Evolutionary conservation across 2,329 filamentous ascomycete species (phyloP).

Genomic region (Colletotrichum tamarilloi): DNA sequence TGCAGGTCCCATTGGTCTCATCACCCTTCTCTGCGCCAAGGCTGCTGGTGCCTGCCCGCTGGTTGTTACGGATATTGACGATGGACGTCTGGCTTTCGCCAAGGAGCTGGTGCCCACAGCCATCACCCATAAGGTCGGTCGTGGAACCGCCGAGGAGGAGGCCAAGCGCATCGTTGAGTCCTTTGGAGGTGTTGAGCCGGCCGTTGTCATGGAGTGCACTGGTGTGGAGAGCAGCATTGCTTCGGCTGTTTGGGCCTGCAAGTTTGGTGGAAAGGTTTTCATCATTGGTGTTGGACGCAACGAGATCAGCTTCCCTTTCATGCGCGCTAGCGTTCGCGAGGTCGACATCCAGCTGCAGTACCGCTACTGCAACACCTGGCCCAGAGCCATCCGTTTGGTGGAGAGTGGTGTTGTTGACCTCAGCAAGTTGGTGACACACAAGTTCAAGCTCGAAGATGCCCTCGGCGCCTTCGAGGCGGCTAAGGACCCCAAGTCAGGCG

Average conservation of each 20-base stretch:
- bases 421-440: conserved; percentile 86
- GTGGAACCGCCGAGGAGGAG: conserved; percentile 74
- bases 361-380: conserved; percentile 96
- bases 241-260: conserved; percentile 87
- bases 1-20: conserved; percentile 92
- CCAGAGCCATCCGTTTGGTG: conserved; percentile 87
- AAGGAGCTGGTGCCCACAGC: conserved; percentile 84
- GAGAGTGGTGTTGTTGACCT: conserved; percentile 87
- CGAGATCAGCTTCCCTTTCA: conserved; percentile 95
- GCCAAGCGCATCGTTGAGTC: conserved; percentile 74
- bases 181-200: conserved; percentile 84
- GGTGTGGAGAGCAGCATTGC: conserved; percentile 91
- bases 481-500: conserved; percentile 86
- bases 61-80: conserved; percentile 94
- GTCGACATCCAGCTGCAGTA: conserved; percentile 98
- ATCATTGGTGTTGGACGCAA: conserved; percentile 96
- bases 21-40: conserved; percentile 84
- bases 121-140: conserved; percentile 82
- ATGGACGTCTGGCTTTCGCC: conserved; percentile 85
- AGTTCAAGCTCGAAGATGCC: conserved; percentile 87
- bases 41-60: conserved; percentile 92
- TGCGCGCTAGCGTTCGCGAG: conserved; percentile 89
- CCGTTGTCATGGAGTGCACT: conserved; percentile 90
- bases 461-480: conserved; percentile 91
- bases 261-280: conserved; percentile 97